Base-by-base conservation (phyloP, 345 rosid species). In the Boechera stricta region DNA sequence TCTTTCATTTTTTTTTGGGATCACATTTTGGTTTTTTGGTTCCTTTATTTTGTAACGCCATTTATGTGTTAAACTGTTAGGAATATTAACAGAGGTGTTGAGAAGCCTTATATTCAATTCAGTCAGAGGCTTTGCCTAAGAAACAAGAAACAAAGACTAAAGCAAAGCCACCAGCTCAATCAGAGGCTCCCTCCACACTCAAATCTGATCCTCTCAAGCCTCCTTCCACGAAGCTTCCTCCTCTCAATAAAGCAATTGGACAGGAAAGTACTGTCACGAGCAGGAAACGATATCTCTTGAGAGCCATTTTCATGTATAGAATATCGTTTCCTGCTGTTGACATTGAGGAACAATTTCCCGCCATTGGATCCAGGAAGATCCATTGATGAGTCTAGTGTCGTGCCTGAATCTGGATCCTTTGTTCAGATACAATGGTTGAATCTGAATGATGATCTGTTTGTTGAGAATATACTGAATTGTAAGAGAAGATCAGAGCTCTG, bases 291-390 rank as follows among this genome's bases (percentile, higher is more conserved):
- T 93, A 96, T 82, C 89, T 96, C 56, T 18, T 96, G 15, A 88
- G 99, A 79, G 97, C 98, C 11, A 87, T 98, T 67, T 96, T 96
- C 87, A 79, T 96, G 76, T 96, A 96, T 41, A 97, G 97, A 1
- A 21, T 21, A 21, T 21, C 24, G 24, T 21, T 21, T 21, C 24
- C 24, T 21, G 24, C 24, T 21, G 24, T 21, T 21, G 24, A 21
- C 24, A 21, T 21, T 21, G 24, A 21, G 24, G 24, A 21, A 21
- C 24, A 21, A 21, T 21, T 21, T 21, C 24, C 24, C 24, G 24
- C 24, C 24, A 21, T 21, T 21, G 24, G 24, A 21, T 72, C 67
- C 52, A 35, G 18, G 24, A 21, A 21, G 5, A 3, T 47, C 36
- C 21, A 28, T 28, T 57, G 61, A 71, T 41, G 8, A 36, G 15